These are phyloP conservation scores for Hsuehochloa calcarea DNA, from an alignment of 176 grass and related monocot genomes.

Conservation along the genomic window DNA sequence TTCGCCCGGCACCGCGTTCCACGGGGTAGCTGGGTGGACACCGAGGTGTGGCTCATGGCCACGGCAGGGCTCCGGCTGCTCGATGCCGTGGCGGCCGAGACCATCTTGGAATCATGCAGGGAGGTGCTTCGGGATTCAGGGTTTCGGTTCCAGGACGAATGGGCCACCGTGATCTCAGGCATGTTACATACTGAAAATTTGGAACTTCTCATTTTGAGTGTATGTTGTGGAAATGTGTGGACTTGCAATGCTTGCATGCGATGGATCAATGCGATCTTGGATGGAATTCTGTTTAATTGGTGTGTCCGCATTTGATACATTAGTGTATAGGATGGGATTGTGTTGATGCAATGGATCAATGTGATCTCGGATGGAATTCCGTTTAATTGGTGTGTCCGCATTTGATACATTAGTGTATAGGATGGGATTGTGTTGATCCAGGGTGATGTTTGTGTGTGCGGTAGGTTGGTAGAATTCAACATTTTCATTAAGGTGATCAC, in stretches of 20 bases:
- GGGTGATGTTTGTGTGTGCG: not conserved
- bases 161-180: conserved; percentile 90
- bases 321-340: not conserved
- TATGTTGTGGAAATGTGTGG: not conserved
- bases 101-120: conserved; percentile 74
- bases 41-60: conserved; percentile 84
- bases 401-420: not conserved
- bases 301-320: conserved; percentile 10
- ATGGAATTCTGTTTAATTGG: conserved; percentile 11
- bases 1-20: conserved; percentile 56
- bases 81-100: conserved; percentile 34
- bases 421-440: not conserved
- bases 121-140: conserved; percentile 57
- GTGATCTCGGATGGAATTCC: not conserved
- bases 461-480: not conserved
- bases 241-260: not conserved
- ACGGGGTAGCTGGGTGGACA: conserved; percentile 42
- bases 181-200: not conserved
- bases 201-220: not conserved
- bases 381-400: conserved; percentile 15
- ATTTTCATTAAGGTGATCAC: not conserved
- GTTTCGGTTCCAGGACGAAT: conserved; percentile 65
- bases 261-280: not conserved
- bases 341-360: conserved; percentile 3
- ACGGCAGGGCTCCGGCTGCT: conserved; percentile 76